Conservation (phyloP, 306 rosid genomes). For the Trifolium pratense region DNA sequence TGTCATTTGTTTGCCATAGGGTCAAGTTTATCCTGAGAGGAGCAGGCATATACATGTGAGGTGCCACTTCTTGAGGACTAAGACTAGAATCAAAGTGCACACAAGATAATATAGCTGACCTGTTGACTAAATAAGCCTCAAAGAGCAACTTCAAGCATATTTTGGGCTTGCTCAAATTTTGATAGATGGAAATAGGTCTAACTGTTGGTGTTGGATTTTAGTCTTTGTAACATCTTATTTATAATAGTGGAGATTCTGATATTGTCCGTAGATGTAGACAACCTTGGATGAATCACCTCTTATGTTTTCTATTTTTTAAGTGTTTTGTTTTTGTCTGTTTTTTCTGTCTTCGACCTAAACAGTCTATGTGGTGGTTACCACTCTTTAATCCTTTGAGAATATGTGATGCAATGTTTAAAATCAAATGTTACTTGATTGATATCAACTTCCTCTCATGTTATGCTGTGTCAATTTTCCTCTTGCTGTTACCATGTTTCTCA, state of each 20-base stretch:
- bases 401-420: background rate
- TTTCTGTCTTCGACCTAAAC: background rate
- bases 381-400: background rate
- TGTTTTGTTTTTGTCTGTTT: conserved; percentile 1
- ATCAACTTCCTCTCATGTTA: background rate
- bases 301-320: background rate
- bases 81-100: background rate
- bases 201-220: background rate
- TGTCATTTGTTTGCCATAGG: background rate
- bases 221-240: background rate
- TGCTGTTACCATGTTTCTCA: conserved; percentile 20
- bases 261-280: background rate
- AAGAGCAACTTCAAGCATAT: background rate
- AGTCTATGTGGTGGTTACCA: background rate
- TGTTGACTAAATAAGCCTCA: background rate
- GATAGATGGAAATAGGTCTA: conserved; percentile 1
- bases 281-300: background rate
- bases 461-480: background rate
- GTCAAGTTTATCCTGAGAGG: background rate
- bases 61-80: background rate
- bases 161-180: conserved; percentile 4
- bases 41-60: background rate
- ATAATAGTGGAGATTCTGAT: conserved; percentile 7
- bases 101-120: background rate
- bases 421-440: background rate